Percentiles rank a stretch among this genome's conserved stretches.
Conservation (phyloP, 2,329 filamentous ascomycete species). For the Nigrospora oryzae region DNA sequence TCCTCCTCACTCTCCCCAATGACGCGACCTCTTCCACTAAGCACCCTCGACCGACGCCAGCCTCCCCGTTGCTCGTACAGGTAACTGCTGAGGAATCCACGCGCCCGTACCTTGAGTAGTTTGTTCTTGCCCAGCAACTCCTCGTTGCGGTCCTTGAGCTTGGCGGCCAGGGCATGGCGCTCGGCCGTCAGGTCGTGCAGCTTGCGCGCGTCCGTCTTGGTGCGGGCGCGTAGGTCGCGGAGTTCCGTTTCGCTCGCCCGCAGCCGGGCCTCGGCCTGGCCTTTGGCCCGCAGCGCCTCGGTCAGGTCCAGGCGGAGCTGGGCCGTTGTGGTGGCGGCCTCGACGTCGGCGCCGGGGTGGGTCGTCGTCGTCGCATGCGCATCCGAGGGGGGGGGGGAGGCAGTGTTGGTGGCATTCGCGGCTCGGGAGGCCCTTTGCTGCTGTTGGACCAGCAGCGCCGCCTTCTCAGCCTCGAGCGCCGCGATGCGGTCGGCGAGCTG, state of each 20-base stretch:
- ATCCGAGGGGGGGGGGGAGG: background rate
- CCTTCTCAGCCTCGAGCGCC: conserved; percentile 51
- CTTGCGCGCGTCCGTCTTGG: conserved; percentile 48
- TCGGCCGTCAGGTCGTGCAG: conserved; percentile 57
- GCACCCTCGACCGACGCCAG: too few relatives aligned
- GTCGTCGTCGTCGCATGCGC: background rate
- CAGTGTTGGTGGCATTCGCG: conserved; percentile 6
- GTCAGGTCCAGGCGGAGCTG: conserved; percentile 63
- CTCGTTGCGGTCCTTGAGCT: conserved; percentile 73
- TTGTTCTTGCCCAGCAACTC: conserved; percentile 79
- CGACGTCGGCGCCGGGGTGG: conserved; percentile 20
- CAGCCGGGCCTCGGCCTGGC: conserved; percentile 57
- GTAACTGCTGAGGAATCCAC: background rate
- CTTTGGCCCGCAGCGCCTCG: conserved; percentile 67
- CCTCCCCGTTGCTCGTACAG: background rate
- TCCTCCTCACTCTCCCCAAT: background rate
- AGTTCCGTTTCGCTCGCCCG: conserved; percentile 56
- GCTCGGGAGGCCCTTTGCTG: background rate
- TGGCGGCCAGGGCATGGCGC: conserved; percentile 51
- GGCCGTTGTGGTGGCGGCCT: conserved; percentile 18
- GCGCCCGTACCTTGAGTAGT: conserved; percentile 58
- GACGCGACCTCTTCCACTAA: background rate
- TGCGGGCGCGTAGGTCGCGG: conserved; percentile 48
- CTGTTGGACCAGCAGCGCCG: conserved; percentile 23
- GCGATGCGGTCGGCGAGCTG: conserved; percentile 50